Percentiles rank a stretch among this genome's conserved stretches.
Conservation (phyloP, 306 rosid species). For the Fagus sylvatica region DNA sequence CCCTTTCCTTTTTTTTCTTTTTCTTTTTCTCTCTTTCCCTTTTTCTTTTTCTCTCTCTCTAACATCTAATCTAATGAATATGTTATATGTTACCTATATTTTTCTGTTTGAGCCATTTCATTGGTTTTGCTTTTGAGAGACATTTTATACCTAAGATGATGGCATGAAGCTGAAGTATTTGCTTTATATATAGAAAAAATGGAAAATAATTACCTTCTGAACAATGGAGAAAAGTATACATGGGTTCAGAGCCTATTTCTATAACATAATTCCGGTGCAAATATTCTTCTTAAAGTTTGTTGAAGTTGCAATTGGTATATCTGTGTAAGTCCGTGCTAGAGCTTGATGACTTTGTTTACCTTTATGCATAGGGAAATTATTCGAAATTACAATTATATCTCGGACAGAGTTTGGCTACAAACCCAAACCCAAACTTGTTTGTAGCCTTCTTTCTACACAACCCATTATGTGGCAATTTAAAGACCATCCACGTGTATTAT, state of each 20-base stretch:
- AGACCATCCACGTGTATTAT: too few species aligned
- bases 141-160: background rate
- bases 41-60: too few species aligned
- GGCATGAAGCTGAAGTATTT: background rate
- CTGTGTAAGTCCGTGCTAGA: background rate
- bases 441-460: too few species aligned
- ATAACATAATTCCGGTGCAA: background rate
- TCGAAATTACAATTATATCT: background rate
- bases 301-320: background rate
- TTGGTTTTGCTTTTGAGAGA: background rate
- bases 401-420: too few species aligned
- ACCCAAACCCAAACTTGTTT: too few species aligned
- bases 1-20: too few species aligned
- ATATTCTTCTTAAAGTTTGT: background rate
- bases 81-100: background rate
- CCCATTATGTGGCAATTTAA: too few species aligned
- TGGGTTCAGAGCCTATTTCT: background rate
- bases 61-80: background rate
- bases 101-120: constrained; percentile 3
- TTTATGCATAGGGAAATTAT: background rate
- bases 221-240: too few species aligned
- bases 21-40: too few species aligned
- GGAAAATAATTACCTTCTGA: too few species aligned
- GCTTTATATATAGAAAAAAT: too few species aligned
- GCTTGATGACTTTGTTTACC: background rate